phyloP scores from a whole-genome alignment of 2,329 filamentous ascomycete genomes.

The Exophiala phaeomuriformis region DNA sequence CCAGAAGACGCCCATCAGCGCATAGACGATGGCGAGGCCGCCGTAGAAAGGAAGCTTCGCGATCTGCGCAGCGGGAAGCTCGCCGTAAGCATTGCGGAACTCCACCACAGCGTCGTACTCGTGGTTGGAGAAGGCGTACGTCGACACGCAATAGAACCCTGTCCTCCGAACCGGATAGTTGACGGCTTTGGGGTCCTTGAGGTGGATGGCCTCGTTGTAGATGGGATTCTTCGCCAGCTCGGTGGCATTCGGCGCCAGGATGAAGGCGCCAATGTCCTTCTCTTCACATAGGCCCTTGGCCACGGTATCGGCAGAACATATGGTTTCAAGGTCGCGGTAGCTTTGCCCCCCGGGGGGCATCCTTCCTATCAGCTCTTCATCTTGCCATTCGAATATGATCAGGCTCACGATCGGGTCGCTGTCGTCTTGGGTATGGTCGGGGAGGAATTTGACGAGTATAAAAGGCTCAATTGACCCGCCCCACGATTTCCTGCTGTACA shows the following conservation, averaged over 20 bases:
- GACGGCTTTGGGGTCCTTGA: conserved; percentile 64
- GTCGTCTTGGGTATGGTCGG: conserved; percentile 51
- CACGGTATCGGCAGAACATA: conserved; percentile 70
- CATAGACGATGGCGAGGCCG: conserved; percentile 86
- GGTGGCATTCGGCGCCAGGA: conserved; percentile 69
- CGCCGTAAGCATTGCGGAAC: conserved; percentile 93
- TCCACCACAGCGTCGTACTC: conserved; percentile 76
- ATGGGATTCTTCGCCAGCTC: conserved; percentile 64
- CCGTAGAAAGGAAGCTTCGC: conserved; percentile 97
- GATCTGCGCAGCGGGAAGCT: conserved; percentile 90
- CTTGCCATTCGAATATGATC: conserved; percentile 90
- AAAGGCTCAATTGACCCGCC: conserved; percentile 81
- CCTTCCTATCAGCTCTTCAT: conserved; percentile 70
- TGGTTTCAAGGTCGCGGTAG: conserved; percentile 58
- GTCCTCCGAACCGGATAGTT: conserved; percentile 83
- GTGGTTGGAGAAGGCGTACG: conserved; percentile 58
- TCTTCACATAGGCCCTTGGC: conserved; percentile 63
- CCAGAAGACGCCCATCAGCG: conserved; percentile 81
- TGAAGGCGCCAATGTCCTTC: conserved; percentile 75
- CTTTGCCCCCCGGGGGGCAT: conserved; percentile 48
- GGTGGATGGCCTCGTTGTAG: conserved; percentile 69
- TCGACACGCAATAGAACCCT: conserved; percentile 91
- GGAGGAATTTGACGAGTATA: conserved; percentile 69
- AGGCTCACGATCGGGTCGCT: conserved; percentile 72
- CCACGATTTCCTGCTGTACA: conserved; percentile 89